phyloP scores from a whole-genome alignment of 768 basidiomycete genomes.

The Chlorophyllum brunneum region DNA sequence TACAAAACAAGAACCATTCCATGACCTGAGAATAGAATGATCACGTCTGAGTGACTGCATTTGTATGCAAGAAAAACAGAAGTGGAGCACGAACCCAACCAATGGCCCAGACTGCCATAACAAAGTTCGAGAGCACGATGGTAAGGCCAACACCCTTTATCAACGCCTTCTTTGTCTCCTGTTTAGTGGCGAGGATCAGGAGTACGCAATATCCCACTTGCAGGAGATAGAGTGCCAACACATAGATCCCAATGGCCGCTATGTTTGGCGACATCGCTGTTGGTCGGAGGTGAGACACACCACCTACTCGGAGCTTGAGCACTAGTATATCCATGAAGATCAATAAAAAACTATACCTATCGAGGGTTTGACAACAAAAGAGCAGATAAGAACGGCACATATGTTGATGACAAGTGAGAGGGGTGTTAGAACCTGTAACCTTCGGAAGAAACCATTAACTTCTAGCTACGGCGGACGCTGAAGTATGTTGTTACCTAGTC shows the following conservation, averaged over 20 bases:
- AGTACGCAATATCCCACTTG: constrained; percentile 84
- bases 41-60: neutral
- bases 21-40: constrained; percentile 44
- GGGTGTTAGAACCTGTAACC: constrained; percentile 83
- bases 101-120: constrained; percentile 78
- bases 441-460: neutral
- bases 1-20: constrained; percentile 72
- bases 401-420: constrained; percentile 81
- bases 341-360: constrained; percentile 33
- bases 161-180: constrained; percentile 78
- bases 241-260: constrained; percentile 53
- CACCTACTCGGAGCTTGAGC: constrained; percentile 29
- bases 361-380: constrained; percentile 61
- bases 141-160: constrained; percentile 78
- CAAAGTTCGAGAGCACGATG: constrained; percentile 74
- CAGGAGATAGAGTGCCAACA: constrained; percentile 54
- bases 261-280: constrained; percentile 71
- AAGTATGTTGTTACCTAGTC: constrained; percentile 31
- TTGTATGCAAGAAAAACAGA: neutral
- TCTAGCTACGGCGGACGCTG: neutral
- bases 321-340: neutral
- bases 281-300: constrained; percentile 50
- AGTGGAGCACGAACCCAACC: constrained; percentile 52
- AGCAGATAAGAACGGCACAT: constrained; percentile 65
- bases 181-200: constrained; percentile 64